A percentile compares a stretch with the other conserved stretches of the same genome.
These are phyloP conservation scores for Zalerion maritima DNA, from an alignment of 495 filamentous ascomycete genomes.

Conservation along the genomic window DNA sequence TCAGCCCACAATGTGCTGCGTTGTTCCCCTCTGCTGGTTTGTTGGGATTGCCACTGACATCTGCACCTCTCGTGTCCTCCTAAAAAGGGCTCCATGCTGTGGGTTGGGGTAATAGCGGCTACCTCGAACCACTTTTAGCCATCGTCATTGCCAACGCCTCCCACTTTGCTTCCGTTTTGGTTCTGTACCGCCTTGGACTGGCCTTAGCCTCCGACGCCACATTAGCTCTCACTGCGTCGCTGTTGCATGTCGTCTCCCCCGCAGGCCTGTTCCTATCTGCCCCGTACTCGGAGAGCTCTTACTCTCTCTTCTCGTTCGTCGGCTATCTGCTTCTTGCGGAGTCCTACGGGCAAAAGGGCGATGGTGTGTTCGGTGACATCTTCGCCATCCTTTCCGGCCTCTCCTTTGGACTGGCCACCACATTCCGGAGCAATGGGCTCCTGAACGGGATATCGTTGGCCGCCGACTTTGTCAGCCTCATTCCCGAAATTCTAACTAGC, in stretches of 20 bases:
- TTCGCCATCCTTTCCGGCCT: constrained; percentile 44
- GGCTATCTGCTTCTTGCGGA: constrained; percentile 59
- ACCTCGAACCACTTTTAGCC: constrained; percentile 33
- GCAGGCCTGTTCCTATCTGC: constrained; percentile 83
- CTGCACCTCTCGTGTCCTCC: too few species aligned
- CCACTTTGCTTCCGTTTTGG: constrained; percentile 62
- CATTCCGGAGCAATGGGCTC: constrained; percentile 74
- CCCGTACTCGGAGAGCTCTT: constrained; percentile 70
- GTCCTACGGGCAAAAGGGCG: constrained; percentile 19
- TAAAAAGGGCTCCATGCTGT: too few species aligned
- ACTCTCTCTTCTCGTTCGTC: constrained; percentile 59
- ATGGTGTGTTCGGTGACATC: constrained; percentile 23
- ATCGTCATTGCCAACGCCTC: constrained; percentile 50
- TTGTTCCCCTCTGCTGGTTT: too few species aligned
- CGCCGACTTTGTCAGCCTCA: constrained; percentile 27
- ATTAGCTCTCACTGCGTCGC: constrained; percentile 51
- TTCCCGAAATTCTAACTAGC: constrained; percentile 25
- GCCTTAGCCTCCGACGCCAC: constrained; percentile 26
- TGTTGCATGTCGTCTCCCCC: constrained; percentile 69
- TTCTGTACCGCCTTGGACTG: constrained; percentile 46
- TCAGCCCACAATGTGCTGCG: too few species aligned
- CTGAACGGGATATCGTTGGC: constrained; percentile 55
- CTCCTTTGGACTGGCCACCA: constrained; percentile 58
- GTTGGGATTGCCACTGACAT: too few species aligned
- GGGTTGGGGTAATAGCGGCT: too few species aligned